A percentile compares a stretch with the other conserved stretches of the same genome.
Evolutionary conservation across 2,329 filamentous ascomycete species (phyloP).

Genomic region (Lecanicillium sp.): DNA sequence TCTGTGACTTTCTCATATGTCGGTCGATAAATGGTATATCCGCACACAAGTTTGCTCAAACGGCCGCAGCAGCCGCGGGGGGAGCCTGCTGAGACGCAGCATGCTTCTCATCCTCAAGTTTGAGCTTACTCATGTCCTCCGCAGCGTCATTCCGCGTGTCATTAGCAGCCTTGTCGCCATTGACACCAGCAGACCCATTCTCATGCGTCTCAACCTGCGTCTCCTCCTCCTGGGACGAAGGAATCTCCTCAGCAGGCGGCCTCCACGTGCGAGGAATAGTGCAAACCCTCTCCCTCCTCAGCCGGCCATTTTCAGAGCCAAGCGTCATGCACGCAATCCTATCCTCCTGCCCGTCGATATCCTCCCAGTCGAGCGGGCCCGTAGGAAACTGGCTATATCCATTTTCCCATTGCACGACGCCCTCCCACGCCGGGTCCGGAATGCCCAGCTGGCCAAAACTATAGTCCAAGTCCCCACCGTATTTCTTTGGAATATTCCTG

Average conservation of each 20-base stretch:
- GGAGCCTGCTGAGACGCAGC: not conserved
- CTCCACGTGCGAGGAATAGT: constrained; percentile 38
- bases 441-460: constrained; percentile 66
- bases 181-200: constrained; percentile 6
- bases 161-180: constrained; percentile 11
- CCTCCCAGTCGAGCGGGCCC: constrained; percentile 50
- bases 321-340: constrained; percentile 44
- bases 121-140: constrained; percentile 22
- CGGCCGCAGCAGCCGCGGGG: not conserved
- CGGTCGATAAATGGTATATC: no score
- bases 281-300: constrained; percentile 40
- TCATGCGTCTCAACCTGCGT: not conserved
- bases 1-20: no score
- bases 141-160: constrained; percentile 19
- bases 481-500: constrained; percentile 77
- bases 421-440: constrained; percentile 55
- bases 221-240: not conserved
- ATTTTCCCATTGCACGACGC: constrained; percentile 42
- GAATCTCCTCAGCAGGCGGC: constrained; percentile 13
- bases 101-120: constrained; percentile 18
- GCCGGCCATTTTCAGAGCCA: constrained; percentile 36
- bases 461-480: constrained; percentile 81
- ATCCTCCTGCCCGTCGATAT: constrained; percentile 32
- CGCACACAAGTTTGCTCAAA: not conserved
- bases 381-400: constrained; percentile 43